Evolutionary conservation across 495 filamentous ascomycete species (phyloP).

Genomic region (Xylona heveae): DNA sequence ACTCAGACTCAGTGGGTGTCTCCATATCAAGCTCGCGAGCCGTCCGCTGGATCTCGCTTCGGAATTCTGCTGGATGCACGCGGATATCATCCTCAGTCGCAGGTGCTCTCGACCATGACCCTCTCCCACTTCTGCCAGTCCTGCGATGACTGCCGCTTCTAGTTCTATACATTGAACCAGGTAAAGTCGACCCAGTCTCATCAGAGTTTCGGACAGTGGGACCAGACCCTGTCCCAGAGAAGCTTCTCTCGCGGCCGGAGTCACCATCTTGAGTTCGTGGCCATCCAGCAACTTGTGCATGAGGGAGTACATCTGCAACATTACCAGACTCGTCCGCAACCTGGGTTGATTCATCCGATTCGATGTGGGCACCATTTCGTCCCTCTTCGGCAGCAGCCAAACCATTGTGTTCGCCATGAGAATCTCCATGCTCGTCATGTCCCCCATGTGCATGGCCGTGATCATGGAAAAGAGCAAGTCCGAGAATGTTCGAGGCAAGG

Average conservation of each 20-base stretch:
- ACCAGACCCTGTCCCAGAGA: too few relatives aligned
- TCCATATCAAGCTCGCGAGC: conserved; percentile 37
- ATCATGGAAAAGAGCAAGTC: conserved; percentile 76
- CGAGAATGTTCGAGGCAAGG: conserved; percentile 75
- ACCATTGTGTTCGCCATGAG: conserved; percentile 22
- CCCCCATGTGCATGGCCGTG: conserved; percentile 71
- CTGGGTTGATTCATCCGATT: conserved; percentile 11
- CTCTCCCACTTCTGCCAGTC: conserved; percentile 10
- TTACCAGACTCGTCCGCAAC: conserved; percentile 24
- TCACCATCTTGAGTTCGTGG: background rate
- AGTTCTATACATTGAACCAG: conserved; percentile 11
- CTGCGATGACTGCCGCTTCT: conserved; percentile 5
- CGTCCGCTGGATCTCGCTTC: conserved; percentile 65
- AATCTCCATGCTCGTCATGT: conserved; percentile 27
- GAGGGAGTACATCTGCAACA: conserved; percentile 25
- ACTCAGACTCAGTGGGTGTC: conserved; percentile 31
- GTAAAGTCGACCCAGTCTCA: too few relatives aligned
- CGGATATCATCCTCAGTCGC: conserved; percentile 35
- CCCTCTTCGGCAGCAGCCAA: conserved; percentile 14
- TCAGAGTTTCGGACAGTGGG: too few relatives aligned
- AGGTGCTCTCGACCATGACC: conserved; percentile 15
- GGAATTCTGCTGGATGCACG: conserved; percentile 73
- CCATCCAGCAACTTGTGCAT: conserved; percentile 4
- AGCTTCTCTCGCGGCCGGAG: too few relatives aligned
- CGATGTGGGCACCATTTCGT: conserved; percentile 18